Conservation (phyloP, 1,284 basidiomycete species). For the Pseudozyma hubeiensis region DNA sequence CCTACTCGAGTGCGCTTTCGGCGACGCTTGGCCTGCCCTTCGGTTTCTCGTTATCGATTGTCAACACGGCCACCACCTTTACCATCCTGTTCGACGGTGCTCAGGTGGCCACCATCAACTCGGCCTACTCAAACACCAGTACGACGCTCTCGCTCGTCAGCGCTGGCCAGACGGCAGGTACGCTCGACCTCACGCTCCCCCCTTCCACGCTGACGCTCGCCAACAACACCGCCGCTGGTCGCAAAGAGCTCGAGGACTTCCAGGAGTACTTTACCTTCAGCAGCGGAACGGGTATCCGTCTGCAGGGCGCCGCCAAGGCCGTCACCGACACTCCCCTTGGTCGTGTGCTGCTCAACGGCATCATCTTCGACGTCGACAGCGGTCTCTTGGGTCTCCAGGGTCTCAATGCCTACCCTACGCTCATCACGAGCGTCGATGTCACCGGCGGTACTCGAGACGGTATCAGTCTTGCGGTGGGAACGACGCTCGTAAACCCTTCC, state of each 20-base stretch:
- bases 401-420: constrained; percentile 73
- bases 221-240: constrained; percentile 72
- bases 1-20: constrained; percentile 75
- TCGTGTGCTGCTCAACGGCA: constrained; percentile 77
- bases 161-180: constrained; percentile 75
- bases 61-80: constrained; percentile 75
- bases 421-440: constrained; percentile 78
- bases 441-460: constrained; percentile 77
- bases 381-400: constrained; percentile 77
- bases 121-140: constrained; percentile 37
- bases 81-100: constrained; percentile 75
- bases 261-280: constrained; percentile 68
- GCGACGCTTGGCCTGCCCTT: constrained; percentile 79
- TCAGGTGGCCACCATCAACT: constrained; percentile 73
- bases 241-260: constrained; percentile 64
- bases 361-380: constrained; percentile 80
- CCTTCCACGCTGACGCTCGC: constrained; percentile 74
- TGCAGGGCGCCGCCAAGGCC: constrained; percentile 77
- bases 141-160: constrained; percentile 52
- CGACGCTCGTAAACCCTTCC: constrained; percentile 78
- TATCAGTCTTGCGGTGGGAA: constrained; percentile 75
- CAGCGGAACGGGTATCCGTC: constrained; percentile 74
- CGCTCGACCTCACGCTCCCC: constrained; percentile 76
- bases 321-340: constrained; percentile 79
- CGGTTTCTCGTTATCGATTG: constrained; percentile 78